phyloP scores from a whole-genome alignment of 352 stramenopile species.

The Pythium rishiriense region DNA sequence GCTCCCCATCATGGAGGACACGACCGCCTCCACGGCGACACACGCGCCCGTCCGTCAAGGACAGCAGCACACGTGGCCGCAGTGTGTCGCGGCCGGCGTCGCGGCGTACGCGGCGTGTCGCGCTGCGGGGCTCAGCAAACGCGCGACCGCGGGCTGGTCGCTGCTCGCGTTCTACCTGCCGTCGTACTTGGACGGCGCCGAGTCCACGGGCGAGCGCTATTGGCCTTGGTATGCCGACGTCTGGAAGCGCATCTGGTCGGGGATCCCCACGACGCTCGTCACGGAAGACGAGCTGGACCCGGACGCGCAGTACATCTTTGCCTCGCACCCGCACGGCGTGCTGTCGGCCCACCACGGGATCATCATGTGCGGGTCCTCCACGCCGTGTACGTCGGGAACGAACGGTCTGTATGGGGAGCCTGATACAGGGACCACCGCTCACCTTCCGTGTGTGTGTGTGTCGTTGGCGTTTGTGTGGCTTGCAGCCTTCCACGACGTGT shows the following conservation, averaged over 20 bases:
- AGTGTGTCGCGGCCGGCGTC: slow-evolving; percentile 23
- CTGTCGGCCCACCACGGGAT: slow-evolving; percentile 70
- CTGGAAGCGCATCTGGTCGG: slow-evolving; percentile 33
- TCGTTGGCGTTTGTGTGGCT: not conserved
- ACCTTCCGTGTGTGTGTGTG: not conserved
- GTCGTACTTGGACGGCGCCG: slow-evolving; percentile 32
- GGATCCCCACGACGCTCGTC: slow-evolving; percentile 59
- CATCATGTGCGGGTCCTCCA: slow-evolving; percentile 56
- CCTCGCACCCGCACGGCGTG: slow-evolving; percentile 74
- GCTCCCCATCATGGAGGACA: not conserved
- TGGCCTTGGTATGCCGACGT: slow-evolving; percentile 27
- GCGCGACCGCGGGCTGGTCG: slow-evolving; percentile 22
- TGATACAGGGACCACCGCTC: not conserved
- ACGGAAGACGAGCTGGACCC: slow-evolving; percentile 67
- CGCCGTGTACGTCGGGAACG: slow-evolving; percentile 32
- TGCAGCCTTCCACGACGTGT: slow-evolving; percentile 69
- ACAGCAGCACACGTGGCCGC: slow-evolving; percentile 26
- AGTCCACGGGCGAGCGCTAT: slow-evolving; percentile 31
- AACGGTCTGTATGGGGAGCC: not conserved
- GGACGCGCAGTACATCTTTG: slow-evolving; percentile 75
- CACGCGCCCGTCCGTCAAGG: not conserved
- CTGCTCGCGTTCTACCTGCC: slow-evolving; percentile 30
- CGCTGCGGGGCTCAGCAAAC: slow-evolving; percentile 1
- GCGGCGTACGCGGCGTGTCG: slow-evolving; percentile 26
- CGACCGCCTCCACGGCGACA: not conserved